Conservation (phyloP, 345 rosid genomes). For the Turnera subulata region DNA sequence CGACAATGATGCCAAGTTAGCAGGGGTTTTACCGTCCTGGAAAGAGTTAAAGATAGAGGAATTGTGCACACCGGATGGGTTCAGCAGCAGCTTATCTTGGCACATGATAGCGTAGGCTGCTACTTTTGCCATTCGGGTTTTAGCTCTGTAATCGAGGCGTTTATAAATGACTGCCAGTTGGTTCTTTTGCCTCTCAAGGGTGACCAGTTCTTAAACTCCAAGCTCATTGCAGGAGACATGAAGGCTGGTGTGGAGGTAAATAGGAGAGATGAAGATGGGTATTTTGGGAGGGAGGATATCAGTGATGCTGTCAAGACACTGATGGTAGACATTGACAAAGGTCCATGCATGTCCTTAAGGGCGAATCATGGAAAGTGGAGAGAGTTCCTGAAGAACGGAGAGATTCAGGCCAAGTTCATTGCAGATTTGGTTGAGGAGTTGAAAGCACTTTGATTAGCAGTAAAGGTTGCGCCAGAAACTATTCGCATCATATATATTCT, state of each 20-base stretch:
- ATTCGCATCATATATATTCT: too few relatives aligned
- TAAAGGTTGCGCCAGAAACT: too few relatives aligned
- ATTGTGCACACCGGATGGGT: slow-evolving; percentile 32
- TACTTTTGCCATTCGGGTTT: slow-evolving; percentile 27
- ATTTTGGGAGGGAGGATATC: slow-evolving; percentile 19
- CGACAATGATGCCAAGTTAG: neutral
- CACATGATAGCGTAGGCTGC: too few relatives aligned
- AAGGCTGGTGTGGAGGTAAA: slow-evolving; percentile 23
- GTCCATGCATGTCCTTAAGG: slow-evolving; percentile 19
- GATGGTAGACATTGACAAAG: slow-evolving; percentile 25
- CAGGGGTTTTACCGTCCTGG: slow-evolving; percentile 20
- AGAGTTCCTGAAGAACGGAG: slow-evolving; percentile 19
- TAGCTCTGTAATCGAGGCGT: slow-evolving; percentile 29
- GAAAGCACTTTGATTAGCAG: neutral
- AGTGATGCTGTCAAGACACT: slow-evolving; percentile 13
- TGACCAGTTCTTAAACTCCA: slow-evolving; percentile 36
- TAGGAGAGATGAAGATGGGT: slow-evolving; percentile 28
- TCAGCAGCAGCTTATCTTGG: slow-evolving; percentile 27
- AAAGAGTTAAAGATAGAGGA: slow-evolving; percentile 24
- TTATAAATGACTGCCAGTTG: slow-evolving; percentile 27
- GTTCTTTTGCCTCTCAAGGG: slow-evolving; percentile 34
- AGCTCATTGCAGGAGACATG: slow-evolving; percentile 23
- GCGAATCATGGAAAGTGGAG: slow-evolving; percentile 23
- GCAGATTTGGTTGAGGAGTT: slow-evolving; percentile 10
- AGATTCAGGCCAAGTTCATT: slow-evolving; percentile 16